Evolutionary conservation across 441 rosid genomes (phyloP).

Genomic region (Populus hybrid): DNA sequence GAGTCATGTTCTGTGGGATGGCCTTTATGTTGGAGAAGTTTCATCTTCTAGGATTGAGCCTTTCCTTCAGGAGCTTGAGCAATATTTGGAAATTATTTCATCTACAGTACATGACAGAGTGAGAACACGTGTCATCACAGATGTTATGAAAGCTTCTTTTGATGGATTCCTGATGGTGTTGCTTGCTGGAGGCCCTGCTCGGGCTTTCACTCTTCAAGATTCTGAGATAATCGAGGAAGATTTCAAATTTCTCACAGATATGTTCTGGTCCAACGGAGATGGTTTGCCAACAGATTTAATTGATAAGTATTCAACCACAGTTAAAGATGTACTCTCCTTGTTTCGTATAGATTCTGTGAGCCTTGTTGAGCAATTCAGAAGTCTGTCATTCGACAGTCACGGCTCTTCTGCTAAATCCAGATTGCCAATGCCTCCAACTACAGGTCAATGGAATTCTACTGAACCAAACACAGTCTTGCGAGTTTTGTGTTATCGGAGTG

Average conservation of each 20-base stretch:
- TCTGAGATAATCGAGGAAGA: slow-evolving; percentile 77
- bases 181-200: slow-evolving; percentile 96
- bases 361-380: slow-evolving; percentile 66
- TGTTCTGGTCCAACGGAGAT: slow-evolving; percentile 96
- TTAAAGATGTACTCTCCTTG: slow-evolving; percentile 63
- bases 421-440: slow-evolving; percentile 79
- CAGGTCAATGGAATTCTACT: slow-evolving; percentile 80
- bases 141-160: slow-evolving; percentile 84
- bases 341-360: slow-evolving; percentile 66
- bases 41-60: slow-evolving; percentile 80
- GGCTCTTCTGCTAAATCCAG: slow-evolving; percentile 55
- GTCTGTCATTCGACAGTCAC: slow-evolving; percentile 41
- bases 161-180: slow-evolving; percentile 88
- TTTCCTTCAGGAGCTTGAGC: slow-evolving; percentile 79
- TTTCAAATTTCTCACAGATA: slow-evolving; percentile 73
- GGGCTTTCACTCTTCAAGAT: slow-evolving; percentile 73
- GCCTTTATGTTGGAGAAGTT: slow-evolving; percentile 75
- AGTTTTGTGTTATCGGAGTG: slow-evolving; percentile 77
- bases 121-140: slow-evolving; percentile 69
- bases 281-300: slow-evolving; percentile 80
- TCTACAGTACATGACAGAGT: slow-evolving; percentile 80
- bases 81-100: slow-evolving; percentile 56
- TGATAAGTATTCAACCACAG: slow-evolving; percentile 59
- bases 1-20: slow-evolving; percentile 86
- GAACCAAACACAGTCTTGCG: slow-evolving; percentile 87